Conservation (phyloP, 768 basidiomycete genomes). For the Hebeloma cylindrosporum region DNA sequence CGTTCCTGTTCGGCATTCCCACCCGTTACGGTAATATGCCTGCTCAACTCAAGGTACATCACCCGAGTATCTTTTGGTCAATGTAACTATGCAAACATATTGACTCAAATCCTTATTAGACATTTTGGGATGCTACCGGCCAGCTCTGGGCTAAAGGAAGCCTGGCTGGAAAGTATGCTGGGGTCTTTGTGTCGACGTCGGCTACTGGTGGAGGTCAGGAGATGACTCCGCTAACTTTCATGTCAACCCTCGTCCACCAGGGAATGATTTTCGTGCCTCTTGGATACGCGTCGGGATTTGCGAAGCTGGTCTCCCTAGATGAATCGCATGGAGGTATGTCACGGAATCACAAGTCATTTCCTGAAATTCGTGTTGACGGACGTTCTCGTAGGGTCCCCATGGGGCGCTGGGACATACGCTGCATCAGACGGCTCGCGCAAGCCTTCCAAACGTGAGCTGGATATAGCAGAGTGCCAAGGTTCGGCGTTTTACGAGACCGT, state of each 20-base stretch:
- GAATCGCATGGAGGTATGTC: conserved; percentile 63
- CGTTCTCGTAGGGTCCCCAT: conserved; percentile 39
- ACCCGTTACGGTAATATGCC: conserved; percentile 79
- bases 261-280: conserved; percentile 73
- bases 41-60: conserved; percentile 48
- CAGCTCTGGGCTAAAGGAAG: conserved; percentile 57
- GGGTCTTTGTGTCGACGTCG: conserved; percentile 72
- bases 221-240: conserved; percentile 45
- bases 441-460: conserved; percentile 49
- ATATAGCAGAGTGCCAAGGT: conserved; percentile 54
- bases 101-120: conserved; percentile 30
- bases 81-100: background rate
- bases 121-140: conserved; percentile 79
- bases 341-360: background rate
- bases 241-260: conserved; percentile 69
- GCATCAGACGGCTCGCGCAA: conserved; percentile 44
- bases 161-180: conserved; percentile 73
- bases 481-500: conserved; percentile 48
- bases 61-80: background rate
- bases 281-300: conserved; percentile 57
- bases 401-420: conserved; percentile 72
- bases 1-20: conserved; percentile 66
- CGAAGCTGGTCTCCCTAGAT: conserved; percentile 36
- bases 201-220: conserved; percentile 84
- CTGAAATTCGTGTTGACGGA: background rate